Percentiles rank a stretch among this genome's conserved stretches.
Conservation (phyloP, 129 eudicot genomes). For the Artemisia argyi region DNA sequence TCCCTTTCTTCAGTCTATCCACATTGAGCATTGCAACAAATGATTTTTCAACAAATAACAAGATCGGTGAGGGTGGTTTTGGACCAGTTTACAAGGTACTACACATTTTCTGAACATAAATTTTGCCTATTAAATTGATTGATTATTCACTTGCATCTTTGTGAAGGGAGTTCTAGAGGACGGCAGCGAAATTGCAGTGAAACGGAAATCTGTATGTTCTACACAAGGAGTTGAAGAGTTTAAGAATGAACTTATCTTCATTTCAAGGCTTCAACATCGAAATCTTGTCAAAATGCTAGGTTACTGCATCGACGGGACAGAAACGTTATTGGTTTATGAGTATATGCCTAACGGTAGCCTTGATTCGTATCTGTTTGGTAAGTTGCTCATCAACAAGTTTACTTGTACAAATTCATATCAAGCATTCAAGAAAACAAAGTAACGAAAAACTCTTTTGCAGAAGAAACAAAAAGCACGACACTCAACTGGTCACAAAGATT, state of each 20-base stretch:
- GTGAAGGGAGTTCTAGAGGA: conserved; percentile 50
- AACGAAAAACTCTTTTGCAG: conserved; percentile 9
- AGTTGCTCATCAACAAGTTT: not conserved
- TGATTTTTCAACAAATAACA: conserved; percentile 23
- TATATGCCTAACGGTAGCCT: conserved; percentile 60
- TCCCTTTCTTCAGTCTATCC: conserved; percentile 20
- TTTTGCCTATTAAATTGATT: not conserved
- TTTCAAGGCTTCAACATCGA: conserved; percentile 63
- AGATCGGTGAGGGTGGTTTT: conserved; percentile 34
- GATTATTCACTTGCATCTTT: not conserved
- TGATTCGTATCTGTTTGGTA: conserved; percentile 53
- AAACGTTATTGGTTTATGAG: conserved; percentile 58
- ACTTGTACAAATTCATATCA: not conserved
- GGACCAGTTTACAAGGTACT: conserved; percentile 39
- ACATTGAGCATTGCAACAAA: conserved; percentile 20
- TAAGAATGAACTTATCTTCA: conserved; percentile 45
- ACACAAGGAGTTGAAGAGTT: conserved; percentile 55
- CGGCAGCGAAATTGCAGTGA: conserved; percentile 62
- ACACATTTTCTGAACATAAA: not conserved
- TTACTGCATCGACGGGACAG: conserved; percentile 48
- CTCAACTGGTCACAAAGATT: conserved; percentile 47
- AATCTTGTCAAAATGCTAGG: conserved; percentile 67
- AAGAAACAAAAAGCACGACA: conserved; percentile 14
- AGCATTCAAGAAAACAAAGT: not conserved
- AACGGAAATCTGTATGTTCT: conserved; percentile 48